These are phyloP conservation scores for Tolypocladium endophyticum DNA, from an alignment of 2,329 filamentous ascomycete genomes.

Conservation along the genomic window DNA sequence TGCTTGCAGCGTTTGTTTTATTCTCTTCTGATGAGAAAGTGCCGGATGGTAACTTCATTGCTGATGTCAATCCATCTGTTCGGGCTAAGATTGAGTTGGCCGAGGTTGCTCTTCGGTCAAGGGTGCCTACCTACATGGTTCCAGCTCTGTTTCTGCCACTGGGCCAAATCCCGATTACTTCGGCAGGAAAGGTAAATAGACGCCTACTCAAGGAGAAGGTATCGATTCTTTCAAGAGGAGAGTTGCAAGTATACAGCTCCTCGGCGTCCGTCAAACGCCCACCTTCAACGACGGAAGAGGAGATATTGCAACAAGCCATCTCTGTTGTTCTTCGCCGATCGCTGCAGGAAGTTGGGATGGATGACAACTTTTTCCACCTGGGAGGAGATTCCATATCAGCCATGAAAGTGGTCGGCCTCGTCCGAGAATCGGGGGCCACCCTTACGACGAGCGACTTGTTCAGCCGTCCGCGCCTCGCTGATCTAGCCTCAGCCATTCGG, in stretches of 20 bases:
- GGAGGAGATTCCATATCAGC: conserved; percentile 16
- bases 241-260: not conserved
- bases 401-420: conserved; percentile 1
- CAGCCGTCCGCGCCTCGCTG: not conserved
- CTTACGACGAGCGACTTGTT: conserved; percentile 2
- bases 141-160: conserved; percentile 5
- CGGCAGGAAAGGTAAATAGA: not conserved
- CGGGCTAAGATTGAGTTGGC: not conserved
- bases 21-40: not conserved
- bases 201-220: not conserved
- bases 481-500: not conserved
- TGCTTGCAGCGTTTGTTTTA: conserved; percentile 1
- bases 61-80: not conserved
- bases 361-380: conserved; percentile 6
- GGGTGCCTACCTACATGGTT: conserved; percentile 5
- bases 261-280: not conserved
- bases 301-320: not conserved
- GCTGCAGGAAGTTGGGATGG: not conserved
- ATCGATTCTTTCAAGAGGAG: not conserved
- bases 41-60: not conserved
- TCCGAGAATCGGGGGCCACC: not conserved
- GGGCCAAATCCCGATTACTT: not conserved
- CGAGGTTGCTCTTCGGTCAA: not conserved
- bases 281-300: not conserved
- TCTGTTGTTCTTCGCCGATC: not conserved